Base-by-base conservation (phyloP, 306 rosid genomes). In the Clitoria ternatea region DNA sequence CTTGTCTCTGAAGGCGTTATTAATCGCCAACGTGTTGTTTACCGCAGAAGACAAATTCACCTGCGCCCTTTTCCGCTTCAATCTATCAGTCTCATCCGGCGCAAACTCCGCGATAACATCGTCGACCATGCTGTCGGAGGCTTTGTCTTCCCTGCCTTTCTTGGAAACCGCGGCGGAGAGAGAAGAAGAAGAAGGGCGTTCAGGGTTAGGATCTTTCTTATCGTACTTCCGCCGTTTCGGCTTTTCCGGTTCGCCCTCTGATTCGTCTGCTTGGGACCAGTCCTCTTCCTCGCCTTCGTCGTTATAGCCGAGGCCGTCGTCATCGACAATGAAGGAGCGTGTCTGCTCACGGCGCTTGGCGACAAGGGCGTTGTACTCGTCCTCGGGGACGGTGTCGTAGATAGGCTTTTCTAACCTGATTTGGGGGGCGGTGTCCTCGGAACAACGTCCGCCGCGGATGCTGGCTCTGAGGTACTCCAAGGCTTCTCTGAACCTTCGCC, bases 231-330 rank as follows among this genome's bases (percentile, higher is more conserved):
- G 89, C 81, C 86, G 75, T 66, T 85, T 91, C 2, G 87, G 87
- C 66, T 70, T 86, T 64, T 73, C 84, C 7, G 53, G 50, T 19
- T 80, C 96, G 5, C 91, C 92, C 0, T 83, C 97, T 4, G 96
- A 91, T 55, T 91, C 97, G 26, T 85, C 96, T 1, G 84, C 88
- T 47, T 81, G 84, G 0, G 99, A 89, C 99, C 99, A 94, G 47
- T 94, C 99, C 84, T 91, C 99, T 42, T 94, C 99, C 85, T 89
- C 95, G 12, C 97, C 99, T 69, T 85, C 95, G 57, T 94, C 98
- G 35, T 87, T 81, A 40, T 90, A 89, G 17, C 99, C 99, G 0
- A 91, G 77, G 5, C 97, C 97, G 7, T 94, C 89, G 35, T 89
- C 97, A 61, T 91, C 97, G 6, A 91, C 89, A 37, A 94, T 89